Base-by-base conservation (phyloP, 768 basidiomycete species). In the Rhizopogon vulgaris region DNA sequence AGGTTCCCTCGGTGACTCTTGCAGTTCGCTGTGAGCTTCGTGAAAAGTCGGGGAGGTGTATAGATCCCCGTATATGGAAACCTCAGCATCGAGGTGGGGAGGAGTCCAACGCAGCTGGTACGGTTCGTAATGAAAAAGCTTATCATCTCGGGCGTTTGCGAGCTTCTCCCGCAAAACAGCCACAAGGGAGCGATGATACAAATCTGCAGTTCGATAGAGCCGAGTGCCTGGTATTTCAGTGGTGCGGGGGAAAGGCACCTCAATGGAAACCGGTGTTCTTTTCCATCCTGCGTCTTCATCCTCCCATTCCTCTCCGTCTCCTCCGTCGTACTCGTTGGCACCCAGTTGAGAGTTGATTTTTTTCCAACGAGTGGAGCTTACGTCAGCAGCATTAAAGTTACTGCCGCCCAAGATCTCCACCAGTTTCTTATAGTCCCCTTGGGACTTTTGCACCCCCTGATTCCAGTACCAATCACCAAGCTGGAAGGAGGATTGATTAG, bases 391-490 rank as follows among this genome's bases (percentile, higher is more conserved):
- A 3, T 54, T 18, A 18, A 59, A 60, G 17, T 55, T 42, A 14
- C 49, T 48, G 32, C 49, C 32, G 17, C 56, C 32, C n/a, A 61
- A 39, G 45, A 61, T 61, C 4, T 55, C 38, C 4, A 59, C 12
- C 12, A 57, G 52, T 41, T 48, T 27, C 36, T 38, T 46, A 25
- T 56, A 59, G 39, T 38, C 39, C 3, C 39, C 37, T 46, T 55
- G 18, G 11, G 56, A 59, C 49, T 59, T 59, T 25, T 59, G 55
- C 9, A 37, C 32, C 5, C 53, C 52, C 5, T 53, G 34, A 38
- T 57, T 61, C 60, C 60, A 61, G 42, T 49, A 61, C 60, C 60
- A 61, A 51, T 54, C 43, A 49, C 63, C 63, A 49, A 62, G 57
- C n/a, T 57, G 40, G 46, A 63, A 63, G 1, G 61, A 54, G 11